A percentile compares a stretch with the other conserved stretches of the same genome.
phyloP scores from a whole-genome alignment of 768 basidiomycete genomes.

The Pleurotus eryngii region DNA sequence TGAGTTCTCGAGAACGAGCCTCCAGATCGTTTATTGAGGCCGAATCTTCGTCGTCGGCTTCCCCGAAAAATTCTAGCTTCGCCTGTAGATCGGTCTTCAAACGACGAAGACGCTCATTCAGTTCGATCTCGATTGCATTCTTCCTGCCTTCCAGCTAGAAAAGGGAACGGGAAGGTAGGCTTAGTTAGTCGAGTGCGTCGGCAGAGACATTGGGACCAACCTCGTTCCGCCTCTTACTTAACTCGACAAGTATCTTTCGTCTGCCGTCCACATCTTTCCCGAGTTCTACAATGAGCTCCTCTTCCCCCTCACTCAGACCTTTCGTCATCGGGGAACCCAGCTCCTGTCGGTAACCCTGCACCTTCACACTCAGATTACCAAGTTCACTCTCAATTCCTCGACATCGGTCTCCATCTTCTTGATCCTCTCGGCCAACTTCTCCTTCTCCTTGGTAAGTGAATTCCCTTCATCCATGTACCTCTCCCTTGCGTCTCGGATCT shows the following conservation, averaged over 20 bases:
- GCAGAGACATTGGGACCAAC: slow-evolving; percentile 35
- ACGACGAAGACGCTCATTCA: slow-evolving; percentile 84
- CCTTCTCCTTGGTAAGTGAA: slow-evolving; percentile 62
- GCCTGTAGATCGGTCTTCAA: slow-evolving; percentile 73
- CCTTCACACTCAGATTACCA: slow-evolving; percentile 54
- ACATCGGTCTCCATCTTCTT: slow-evolving; percentile 62
- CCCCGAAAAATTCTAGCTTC: slow-evolving; percentile 75
- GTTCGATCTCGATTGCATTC: slow-evolving; percentile 85
- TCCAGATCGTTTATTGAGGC: slow-evolving; percentile 67
- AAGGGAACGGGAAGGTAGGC: neutral
- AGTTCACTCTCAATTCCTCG: slow-evolving; percentile 75
- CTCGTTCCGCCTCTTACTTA: slow-evolving; percentile 66
- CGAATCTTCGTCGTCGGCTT: slow-evolving; percentile 51
- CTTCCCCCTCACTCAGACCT: slow-evolving; percentile 73
- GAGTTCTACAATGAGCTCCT: slow-evolving; percentile 57
- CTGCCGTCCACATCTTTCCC: slow-evolving; percentile 74
- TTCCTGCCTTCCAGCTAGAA: slow-evolving; percentile 68
- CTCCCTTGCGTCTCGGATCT: slow-evolving; percentile 67
- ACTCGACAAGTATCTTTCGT: slow-evolving; percentile 65
- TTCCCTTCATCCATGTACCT: slow-evolving; percentile 60
- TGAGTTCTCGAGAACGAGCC: slow-evolving; percentile 64
- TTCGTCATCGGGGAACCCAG: slow-evolving; percentile 71
- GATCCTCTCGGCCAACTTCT: slow-evolving; percentile 60
- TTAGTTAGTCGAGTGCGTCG: neutral
- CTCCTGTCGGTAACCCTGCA: slow-evolving; percentile 66